phyloP scores from a whole-genome alignment of 192 early-diverging fungal genomes.

The Linnemannia hyalina region DNA sequence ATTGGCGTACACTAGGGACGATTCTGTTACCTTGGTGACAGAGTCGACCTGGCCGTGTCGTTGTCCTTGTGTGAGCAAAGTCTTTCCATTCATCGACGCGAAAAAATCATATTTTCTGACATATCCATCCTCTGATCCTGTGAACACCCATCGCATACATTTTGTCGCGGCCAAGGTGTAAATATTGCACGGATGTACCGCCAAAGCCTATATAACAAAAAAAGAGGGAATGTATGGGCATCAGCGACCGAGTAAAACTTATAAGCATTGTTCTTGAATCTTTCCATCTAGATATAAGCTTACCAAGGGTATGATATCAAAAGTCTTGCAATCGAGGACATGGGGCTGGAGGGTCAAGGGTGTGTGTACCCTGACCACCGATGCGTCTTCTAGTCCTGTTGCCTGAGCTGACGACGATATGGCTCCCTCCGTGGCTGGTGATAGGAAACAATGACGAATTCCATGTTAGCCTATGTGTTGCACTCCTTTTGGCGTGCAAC shows the following conservation, averaged over 20 bases:
- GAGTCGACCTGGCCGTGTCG: conserved; percentile 89
- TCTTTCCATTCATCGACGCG: conserved; percentile 86
- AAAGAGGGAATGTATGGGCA: background rate
- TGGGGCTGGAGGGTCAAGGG: conserved; percentile 51
- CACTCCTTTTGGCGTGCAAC: background rate
- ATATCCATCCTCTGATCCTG: conserved; percentile 93
- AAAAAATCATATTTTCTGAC: conserved; percentile 95
- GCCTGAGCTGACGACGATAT: background rate
- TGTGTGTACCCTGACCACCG: conserved; percentile 23
- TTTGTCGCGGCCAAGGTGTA: conserved; percentile 75
- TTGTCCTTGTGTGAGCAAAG: conserved; percentile 86
- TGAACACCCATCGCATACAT: conserved; percentile 86
- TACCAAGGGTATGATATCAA: conserved; percentile 62
- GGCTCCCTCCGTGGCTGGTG: background rate
- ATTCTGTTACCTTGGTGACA: conserved; percentile 73
- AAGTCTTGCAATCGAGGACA: conserved; percentile 56
- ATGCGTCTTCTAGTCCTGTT: background rate
- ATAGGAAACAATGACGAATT: background rate
- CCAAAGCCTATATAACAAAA: conserved; percentile 61
- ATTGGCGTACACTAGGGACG: no score
- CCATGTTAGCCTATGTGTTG: background rate
- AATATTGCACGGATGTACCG: conserved; percentile 77
- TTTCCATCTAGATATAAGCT: background rate
- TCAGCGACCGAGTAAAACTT: background rate
- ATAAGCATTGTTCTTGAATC: no score